Evolutionary conservation across 306 rosid genomes (phyloP).

Genomic region (Glycine latifolia): DNA sequence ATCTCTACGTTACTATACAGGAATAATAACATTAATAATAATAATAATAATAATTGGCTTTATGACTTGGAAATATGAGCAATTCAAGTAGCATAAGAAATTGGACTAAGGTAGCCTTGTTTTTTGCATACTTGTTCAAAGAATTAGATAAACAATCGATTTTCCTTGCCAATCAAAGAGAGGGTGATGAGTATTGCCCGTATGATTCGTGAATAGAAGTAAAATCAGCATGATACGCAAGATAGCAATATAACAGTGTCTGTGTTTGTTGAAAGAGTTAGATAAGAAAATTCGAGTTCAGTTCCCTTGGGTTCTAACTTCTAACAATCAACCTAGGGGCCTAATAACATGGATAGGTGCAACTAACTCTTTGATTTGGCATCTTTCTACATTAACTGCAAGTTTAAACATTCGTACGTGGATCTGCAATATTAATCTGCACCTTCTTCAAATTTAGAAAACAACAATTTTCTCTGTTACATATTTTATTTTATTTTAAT

Average conservation of each 20-base stretch:
- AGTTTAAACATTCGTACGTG: slow-evolving; percentile 32
- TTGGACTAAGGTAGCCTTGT: not conserved
- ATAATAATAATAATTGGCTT: no score
- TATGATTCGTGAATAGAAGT: not conserved
- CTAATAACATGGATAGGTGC: slow-evolving; percentile 12
- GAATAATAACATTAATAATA: not conserved
- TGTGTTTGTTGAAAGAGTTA: slow-evolving; percentile 42
- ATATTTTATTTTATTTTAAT: not conserved
- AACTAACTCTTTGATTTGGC: slow-evolving; percentile 42
- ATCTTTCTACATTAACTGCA: slow-evolving; percentile 26
- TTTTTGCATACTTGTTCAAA: no score
- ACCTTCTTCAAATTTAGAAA: slow-evolving; percentile 32
- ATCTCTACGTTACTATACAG: not conserved
- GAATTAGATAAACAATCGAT: no score
- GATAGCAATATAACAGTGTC: not conserved
- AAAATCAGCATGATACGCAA: slow-evolving; percentile 28
- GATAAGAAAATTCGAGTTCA: slow-evolving; percentile 40
- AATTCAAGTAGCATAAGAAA: no score
- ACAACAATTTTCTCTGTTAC: not conserved
- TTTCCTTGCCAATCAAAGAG: slow-evolving; percentile 31
- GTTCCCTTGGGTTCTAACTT: slow-evolving; percentile 5
- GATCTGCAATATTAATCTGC: not conserved
- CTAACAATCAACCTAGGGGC: not conserved
- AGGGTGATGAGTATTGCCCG: not conserved
- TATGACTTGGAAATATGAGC: not conserved